Base-by-base conservation (phyloP, 495 filamentous ascomycete species). In the Xylaria bambusicola region DNA sequence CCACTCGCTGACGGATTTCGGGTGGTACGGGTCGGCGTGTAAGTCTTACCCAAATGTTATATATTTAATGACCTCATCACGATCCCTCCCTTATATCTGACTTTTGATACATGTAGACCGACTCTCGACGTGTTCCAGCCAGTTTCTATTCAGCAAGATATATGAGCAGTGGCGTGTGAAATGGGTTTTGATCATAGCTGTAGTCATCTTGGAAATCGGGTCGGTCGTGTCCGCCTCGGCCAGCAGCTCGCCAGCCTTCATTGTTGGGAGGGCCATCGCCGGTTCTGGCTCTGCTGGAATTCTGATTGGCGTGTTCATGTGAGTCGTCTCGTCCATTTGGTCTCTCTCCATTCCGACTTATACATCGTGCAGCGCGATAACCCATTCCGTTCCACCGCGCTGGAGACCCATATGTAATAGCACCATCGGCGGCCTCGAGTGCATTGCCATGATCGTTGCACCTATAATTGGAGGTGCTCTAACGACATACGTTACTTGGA, bases 401-500 rank as follows among this genome's bases (percentile, higher is more conserved):
- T 54, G 51, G 51, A 42, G 51, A 18, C 51, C 51, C 2, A 54
- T 54, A 26, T 54, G 51, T 23, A 54, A 54, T 29, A 42, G 36
- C 21, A 54, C 36, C 0, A 12, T 54, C 24, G 51, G 51, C 1
- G 51, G 36, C 17, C 51, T 54, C 20, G 51, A 54, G 20, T 54
- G 51, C 41, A 56, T 61, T 49, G 58, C 33, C n/a, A 36, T 55
- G 29, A 48, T 55, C 38, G 20, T 61, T 1, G 40, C 46, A 10
- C 31, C 58, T 6, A 17, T 61, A 1, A 48, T 56, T 33, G 42
- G 49, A 3, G 78, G 78, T 56, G 75, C 68, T 5, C 78, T 80
- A 50, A 77, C 73, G 2, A 74, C 80, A 50, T 60, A 76, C 18
- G 66, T 79, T 5, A 74, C 77, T 9, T 89, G 86, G 86, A 66